Base-by-base conservation (phyloP, 352 stramenopile species). In the Globisporangium splendens region DNA sequence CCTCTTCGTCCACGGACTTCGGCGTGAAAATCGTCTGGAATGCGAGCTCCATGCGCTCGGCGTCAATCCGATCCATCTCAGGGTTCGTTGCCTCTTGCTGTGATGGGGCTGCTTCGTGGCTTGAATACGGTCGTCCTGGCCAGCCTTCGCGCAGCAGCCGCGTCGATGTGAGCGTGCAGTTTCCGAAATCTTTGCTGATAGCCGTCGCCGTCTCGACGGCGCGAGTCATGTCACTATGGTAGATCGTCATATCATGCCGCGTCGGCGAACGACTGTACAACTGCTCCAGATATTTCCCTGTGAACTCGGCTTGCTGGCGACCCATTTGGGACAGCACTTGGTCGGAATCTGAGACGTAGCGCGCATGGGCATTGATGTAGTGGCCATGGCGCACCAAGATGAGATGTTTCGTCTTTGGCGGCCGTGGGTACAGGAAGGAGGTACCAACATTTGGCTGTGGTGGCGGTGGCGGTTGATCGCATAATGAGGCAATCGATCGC, bases 311-410 rank as follows among this genome's bases (percentile, higher is more conserved):
- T 50, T 94, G 84, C 51, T 88, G 79, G 14, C 75, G 66, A 5
- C 84, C 84, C 70, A 94, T 88, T 50, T 91, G 79, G 11, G 84
- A 92, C 0, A 94, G 70, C 24, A 94, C 78, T 72, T 92, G 83
- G 48, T 91, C 59, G 20, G 70, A 66, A 31, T 92, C 84, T 1
- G 65, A 71, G 1, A 75, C 73, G 33, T 83, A 64, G 33, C 74
- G 82, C 33, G 73, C 65, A 50, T 92, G 77, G 1, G 84, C 84
- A 60, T 92, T 91, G 20, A 92, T 75, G 59, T 94, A 94, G 51
- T 94, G 84, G 12, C 84, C 84, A 51, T 94, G 84, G 31, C 84
- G 84, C 11, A 92, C 65, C 20, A 94, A 56, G 38, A 94, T 78
- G 31, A 94, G 73, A 62, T 93, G 81, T 18, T 84, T 85, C 33